Percentiles rank a stretch among this genome's conserved stretches.
Evolutionary conservation across 768 basidiomycete species (phyloP).

Genomic region (Sporobolomyces roseus): DNA sequence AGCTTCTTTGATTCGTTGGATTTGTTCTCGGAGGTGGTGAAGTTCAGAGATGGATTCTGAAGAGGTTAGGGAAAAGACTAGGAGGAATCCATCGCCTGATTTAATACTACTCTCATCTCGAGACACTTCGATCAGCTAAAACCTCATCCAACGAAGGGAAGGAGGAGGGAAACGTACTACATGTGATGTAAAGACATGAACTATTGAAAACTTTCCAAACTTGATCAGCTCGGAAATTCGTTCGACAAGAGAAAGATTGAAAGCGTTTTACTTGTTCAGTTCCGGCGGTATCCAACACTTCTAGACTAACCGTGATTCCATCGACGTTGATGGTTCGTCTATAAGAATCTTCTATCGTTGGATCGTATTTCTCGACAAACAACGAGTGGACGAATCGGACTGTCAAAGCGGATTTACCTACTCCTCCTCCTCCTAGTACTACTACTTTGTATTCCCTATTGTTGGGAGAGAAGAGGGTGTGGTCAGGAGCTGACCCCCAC

Average conservation of each 20-base stretch:
- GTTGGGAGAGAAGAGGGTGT: not conserved
- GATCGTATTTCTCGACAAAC: slow-evolving; percentile 72
- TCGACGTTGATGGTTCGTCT: slow-evolving; percentile 42
- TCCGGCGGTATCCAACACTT: slow-evolving; percentile 46
- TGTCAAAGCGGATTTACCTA: slow-evolving; percentile 86
- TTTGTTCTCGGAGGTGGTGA: slow-evolving; percentile 40
- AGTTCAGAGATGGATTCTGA: slow-evolving; percentile 42
- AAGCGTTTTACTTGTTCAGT: slow-evolving; percentile 51
- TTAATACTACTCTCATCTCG: too few relatives aligned
- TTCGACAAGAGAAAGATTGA: not conserved
- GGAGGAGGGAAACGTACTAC: too few relatives aligned
- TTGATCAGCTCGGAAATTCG: not conserved
- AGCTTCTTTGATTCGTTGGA: slow-evolving; percentile 43
- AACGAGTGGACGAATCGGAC: slow-evolving; percentile 86
- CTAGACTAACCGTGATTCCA: slow-evolving; percentile 38
- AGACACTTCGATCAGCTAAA: too few relatives aligned
- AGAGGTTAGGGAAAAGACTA: slow-evolving; percentile 44
- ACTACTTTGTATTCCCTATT: slow-evolving; percentile 24
- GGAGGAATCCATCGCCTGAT: slow-evolving; percentile 45
- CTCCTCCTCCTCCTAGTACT: slow-evolving; percentile 49
- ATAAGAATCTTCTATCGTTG: slow-evolving; percentile 69
- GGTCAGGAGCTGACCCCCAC: not conserved
- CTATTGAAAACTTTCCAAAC: too few relatives aligned
- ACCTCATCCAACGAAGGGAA: too few relatives aligned
- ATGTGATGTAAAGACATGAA: slow-evolving; percentile 45